Conservation (phyloP, 2,329 filamentous ascomycete species). For the Trichophyton simii region DNA sequence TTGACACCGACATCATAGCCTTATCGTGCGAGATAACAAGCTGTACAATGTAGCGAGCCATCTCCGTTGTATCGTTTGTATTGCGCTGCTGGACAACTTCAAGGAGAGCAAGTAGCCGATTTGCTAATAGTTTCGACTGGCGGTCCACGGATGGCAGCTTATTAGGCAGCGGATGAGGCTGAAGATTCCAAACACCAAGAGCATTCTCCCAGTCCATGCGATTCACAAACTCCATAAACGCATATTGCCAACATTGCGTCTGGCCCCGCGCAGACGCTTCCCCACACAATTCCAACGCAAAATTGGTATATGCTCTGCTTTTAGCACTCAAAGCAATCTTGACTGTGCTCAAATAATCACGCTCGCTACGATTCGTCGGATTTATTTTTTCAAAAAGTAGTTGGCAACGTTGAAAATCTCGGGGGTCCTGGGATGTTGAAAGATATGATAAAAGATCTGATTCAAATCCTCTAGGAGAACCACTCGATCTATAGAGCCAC, state of each 20-base stretch:
- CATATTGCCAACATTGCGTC: slow-evolving; percentile 19
- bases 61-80: not conserved
- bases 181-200: slow-evolving; percentile 21
- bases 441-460: slow-evolving; percentile 24
- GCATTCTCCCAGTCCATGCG: slow-evolving; percentile 23
- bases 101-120: slow-evolving; percentile 16
- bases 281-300: slow-evolving; percentile 30
- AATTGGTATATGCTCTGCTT: slow-evolving; percentile 21
- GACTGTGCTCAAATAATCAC: slow-evolving; percentile 36
- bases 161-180: slow-evolving; percentile 11
- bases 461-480: slow-evolving; percentile 18
- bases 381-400: slow-evolving; percentile 36
- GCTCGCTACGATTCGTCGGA: slow-evolving; percentile 23
- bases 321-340: slow-evolving; percentile 32
- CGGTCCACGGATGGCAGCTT: not conserved
- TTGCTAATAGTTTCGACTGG: slow-evolving; percentile 13
- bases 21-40: slow-evolving; percentile 18
- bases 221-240: slow-evolving; percentile 23
- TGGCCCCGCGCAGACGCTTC: slow-evolving; percentile 24
- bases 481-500: slow-evolving; percentile 27
- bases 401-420: slow-evolving; percentile 33
- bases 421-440: slow-evolving; percentile 24
- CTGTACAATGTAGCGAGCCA: slow-evolving; percentile 19
- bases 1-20: slow-evolving; percentile 19
- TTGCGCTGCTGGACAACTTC: not conserved